phyloP scores from a whole-genome alignment of 805 yeast species.

The Zygotorulaspora danielsina region DNA sequence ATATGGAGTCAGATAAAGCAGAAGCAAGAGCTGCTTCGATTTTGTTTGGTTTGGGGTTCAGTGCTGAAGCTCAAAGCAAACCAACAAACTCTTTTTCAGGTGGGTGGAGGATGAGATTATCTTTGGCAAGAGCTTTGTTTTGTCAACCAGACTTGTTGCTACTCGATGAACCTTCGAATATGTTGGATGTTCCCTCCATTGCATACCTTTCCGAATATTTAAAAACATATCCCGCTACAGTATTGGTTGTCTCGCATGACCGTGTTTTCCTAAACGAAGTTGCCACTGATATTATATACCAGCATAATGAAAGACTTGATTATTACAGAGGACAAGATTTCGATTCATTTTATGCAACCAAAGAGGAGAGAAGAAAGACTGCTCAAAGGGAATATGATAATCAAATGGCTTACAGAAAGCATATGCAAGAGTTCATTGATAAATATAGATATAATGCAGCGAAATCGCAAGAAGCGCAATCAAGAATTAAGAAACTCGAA shows the following conservation, averaged over 20 bases:
- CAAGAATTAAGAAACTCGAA: slow-evolving; percentile 94
- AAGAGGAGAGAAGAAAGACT: slow-evolving; percentile 91
- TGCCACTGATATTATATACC: slow-evolving; percentile 97
- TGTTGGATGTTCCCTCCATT: slow-evolving; percentile 99
- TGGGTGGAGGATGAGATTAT: slow-evolving; percentile 99
- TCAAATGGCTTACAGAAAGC: slow-evolving; percentile 93
- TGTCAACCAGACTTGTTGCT: slow-evolving; percentile 92
- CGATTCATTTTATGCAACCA: slow-evolving; percentile 85
- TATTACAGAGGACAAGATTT: slow-evolving; percentile 93
- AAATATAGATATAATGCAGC: slow-evolving; percentile 97
- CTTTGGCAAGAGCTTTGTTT: slow-evolving; percentile 96
- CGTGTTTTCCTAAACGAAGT: slow-evolving; percentile 95
- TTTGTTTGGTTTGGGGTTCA: slow-evolving; percentile 88
- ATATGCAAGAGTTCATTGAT: slow-evolving; percentile 91
- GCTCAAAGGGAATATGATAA: slow-evolving; percentile 94
- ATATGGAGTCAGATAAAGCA: slow-evolving; percentile 96
- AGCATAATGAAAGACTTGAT: slow-evolving; percentile 94
- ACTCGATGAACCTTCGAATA: slow-evolving; percentile 98
- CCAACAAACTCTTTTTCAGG: slow-evolving; percentile 94
- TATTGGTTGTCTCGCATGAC: slow-evolving; percentile 95
- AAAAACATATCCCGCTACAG: slow-evolving; percentile 87
- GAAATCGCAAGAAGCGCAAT: slow-evolving; percentile 94
- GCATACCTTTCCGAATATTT: slow-evolving; percentile 87
- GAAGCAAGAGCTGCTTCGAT: slow-evolving; percentile 96
- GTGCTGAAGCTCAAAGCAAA: slow-evolving; percentile 73